phyloP scores from a whole-genome alignment of 768 basidiomycete genomes.

The Rhizopogon roseolus region DNA sequence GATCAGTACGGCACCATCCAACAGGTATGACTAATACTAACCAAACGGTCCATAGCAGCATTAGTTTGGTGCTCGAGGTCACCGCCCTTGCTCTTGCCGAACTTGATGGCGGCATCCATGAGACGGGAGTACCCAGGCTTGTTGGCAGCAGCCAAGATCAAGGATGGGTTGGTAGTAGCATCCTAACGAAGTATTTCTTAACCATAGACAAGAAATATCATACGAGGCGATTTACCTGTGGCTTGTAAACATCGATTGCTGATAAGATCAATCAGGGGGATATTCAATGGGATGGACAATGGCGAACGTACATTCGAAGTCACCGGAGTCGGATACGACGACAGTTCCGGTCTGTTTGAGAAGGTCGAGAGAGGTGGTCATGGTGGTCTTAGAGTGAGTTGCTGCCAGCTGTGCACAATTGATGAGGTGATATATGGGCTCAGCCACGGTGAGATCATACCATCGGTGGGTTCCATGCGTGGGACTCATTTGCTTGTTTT shows the following conservation, averaged over 20 bases:
- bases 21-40: constrained; percentile 31
- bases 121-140: constrained; percentile 81
- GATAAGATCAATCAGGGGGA: constrained; percentile 20
- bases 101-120: constrained; percentile 69
- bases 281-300: constrained; percentile 9
- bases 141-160: constrained; percentile 90
- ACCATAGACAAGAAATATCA: neutral
- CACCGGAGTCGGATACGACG: constrained; percentile 97
- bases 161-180: constrained; percentile 96
- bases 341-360: constrained; percentile 92
- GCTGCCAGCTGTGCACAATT: neutral
- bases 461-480: neutral
- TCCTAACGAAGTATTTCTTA: constrained; percentile 46
- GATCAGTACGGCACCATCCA: neutral
- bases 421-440: constrained; percentile 10
- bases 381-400: constrained; percentile 34
- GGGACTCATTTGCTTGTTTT: neutral
- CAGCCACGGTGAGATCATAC: constrained; percentile 5
- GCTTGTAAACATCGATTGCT: constrained; percentile 97
- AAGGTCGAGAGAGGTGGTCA: constrained; percentile 76
- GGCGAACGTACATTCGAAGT: constrained; percentile 68
- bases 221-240: constrained; percentile 50
- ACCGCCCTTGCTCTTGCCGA: constrained; percentile 79
- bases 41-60: constrained; percentile 84
- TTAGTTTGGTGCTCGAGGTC: constrained; percentile 70